Evolutionary conservation across 768 basidiomycete species (phyloP).

Genomic region (Ramaria sp.): DNA sequence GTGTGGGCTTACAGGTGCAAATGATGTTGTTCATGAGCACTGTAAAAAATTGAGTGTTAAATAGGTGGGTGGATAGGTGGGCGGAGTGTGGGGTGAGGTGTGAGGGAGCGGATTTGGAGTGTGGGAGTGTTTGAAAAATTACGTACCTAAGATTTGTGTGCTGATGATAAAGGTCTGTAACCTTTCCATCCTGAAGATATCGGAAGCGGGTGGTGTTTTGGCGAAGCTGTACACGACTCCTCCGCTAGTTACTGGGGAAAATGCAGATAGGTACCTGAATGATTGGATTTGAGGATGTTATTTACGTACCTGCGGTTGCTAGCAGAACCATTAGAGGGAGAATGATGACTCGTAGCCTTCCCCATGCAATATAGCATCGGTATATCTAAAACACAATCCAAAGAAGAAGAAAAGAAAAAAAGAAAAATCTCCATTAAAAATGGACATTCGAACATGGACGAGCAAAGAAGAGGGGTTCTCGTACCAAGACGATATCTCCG

Average conservation of each 20-base stretch:
- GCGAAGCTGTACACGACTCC: not conserved
- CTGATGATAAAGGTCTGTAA: not conserved
- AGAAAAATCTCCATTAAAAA: not conserved
- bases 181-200: not conserved
- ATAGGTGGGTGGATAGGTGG: too few species aligned
- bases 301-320: constrained; percentile 3
- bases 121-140: too few species aligned
- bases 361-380: constrained; percentile 12
- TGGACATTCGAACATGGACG: too few species aligned
- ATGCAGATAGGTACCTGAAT: too few species aligned
- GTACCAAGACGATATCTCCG: constrained; percentile 2
- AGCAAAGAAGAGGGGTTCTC: too few species aligned
- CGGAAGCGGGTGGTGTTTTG: not conserved
- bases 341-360: constrained; percentile 1
- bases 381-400: constrained; percentile 3
- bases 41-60: too few species aligned
- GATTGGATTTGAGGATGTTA: too few species aligned
- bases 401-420: not conserved
- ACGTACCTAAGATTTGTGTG: not conserved
- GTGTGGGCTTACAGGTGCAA: not conserved
- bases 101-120: too few species aligned
- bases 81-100: too few species aligned
- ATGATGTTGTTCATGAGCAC: not conserved
- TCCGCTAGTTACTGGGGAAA: not conserved
- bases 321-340: not conserved